Evolutionary conservation across 148 eudicot species (phyloP), one percentile per base, ranked within the genome.

Genomic region (Rhododendron vialii): DNA sequence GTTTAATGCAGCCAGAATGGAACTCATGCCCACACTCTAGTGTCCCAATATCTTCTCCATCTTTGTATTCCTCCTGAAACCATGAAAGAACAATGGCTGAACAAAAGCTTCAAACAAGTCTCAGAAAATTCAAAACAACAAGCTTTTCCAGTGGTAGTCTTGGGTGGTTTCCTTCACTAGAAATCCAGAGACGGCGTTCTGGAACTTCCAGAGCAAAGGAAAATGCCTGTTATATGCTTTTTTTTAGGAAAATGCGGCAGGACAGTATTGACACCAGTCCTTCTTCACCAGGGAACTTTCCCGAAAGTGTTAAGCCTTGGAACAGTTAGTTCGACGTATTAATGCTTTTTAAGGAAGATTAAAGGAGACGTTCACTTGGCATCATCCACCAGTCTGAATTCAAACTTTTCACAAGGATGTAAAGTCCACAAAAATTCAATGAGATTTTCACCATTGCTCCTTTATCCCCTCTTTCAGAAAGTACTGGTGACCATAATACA

Each of bases 21-120:
- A 94, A 97, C 71, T 92, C 94, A 87, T 97, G 98, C 78, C 98
- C 98, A 57, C 99, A 96, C 47, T 96, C 99, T 83, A 95, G 90
- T 3, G 88, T 87, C 87, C 98, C 98, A 33, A 95, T 85, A 88
- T 91, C 93, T 48, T 95, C 96, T 28, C 95, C 98, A n/a, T 92
- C 90, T 0, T 84, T 91, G 85, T 95, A 97, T 81, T 89, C 93
- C 86, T 97, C 99, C 99, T 97, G 90, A 90, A 77, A 69, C 38
- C 33, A 79, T 33, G 84, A 38, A 41, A 81, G 26, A 59, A 69
- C 17, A 69, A n/a, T 12, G 24, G 81, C 1, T 22, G 20, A 33
- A 69, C 4, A 57, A 14, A 63, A 45, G 33, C 15, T 12, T 14
- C 22, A 18, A 10, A 24, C 11, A 67, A 69, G 22, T 5, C n/a